Conservation (phyloP, 495 filamentous ascomycete species). For the Melanomma pulvis-pyrius region DNA sequence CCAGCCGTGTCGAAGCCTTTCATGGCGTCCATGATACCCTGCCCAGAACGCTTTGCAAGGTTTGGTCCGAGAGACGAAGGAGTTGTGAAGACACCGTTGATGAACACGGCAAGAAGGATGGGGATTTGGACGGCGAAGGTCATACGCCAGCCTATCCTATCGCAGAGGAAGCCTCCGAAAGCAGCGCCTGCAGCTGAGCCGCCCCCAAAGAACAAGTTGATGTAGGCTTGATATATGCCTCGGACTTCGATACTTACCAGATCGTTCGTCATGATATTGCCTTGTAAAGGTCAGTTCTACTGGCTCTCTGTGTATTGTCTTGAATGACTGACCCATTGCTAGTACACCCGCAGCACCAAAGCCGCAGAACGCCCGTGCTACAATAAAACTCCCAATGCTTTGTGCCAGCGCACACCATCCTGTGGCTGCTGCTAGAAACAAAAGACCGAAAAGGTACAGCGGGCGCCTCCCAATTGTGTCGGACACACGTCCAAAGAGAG, state of each 20-base stretch:
- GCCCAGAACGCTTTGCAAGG: conserved; percentile 48
- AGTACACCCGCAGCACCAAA: conserved; percentile 74
- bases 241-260: conserved; percentile 75
- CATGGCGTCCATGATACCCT: conserved; percentile 60
- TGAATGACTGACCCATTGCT: conserved; percentile 57
- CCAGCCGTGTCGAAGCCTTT: conserved; percentile 70
- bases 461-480: conserved; percentile 73
- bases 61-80: conserved; percentile 63
- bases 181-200: conserved; percentile 69
- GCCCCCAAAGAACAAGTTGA: conserved; percentile 69
- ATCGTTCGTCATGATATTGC: conserved; percentile 72
- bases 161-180: conserved; percentile 73
- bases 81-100: conserved; percentile 59
- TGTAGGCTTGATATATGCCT: conserved; percentile 73
- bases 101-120: conserved; percentile 61
- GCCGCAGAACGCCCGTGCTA: conserved; percentile 72
- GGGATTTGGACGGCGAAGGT: conserved; percentile 72
- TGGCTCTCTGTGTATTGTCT: neutral
- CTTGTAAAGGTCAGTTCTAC: conserved; percentile 11
- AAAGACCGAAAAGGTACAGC: conserved; percentile 65
- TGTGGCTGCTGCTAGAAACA: conserved; percentile 67
- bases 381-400: conserved; percentile 72
- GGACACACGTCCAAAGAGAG: conserved; percentile 70
- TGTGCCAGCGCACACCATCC: conserved; percentile 73
- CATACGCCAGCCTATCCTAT: conserved; percentile 74